These are phyloP conservation scores for Sporobolomyces roseus DNA, from an alignment of 768 basidiomycete species.

Conservation along the genomic window DNA sequence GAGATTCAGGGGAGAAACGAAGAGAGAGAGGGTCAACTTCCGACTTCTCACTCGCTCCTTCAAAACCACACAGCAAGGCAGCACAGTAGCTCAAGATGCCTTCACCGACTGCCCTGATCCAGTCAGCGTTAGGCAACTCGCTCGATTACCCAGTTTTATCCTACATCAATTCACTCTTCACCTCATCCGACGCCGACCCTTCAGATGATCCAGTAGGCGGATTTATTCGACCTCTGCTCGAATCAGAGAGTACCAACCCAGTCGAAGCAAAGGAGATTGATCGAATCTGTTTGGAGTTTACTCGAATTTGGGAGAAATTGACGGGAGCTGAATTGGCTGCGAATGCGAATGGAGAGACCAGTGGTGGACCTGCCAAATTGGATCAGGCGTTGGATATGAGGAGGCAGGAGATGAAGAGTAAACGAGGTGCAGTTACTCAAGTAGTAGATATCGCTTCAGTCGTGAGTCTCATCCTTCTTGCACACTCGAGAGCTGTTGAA, in stretches of 20 bases:
- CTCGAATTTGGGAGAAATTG: conserved; percentile 26
- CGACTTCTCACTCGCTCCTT: not conserved
- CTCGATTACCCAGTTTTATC: conserved; percentile 19
- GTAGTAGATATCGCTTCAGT: conserved; percentile 42
- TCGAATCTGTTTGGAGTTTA: conserved; percentile 28
- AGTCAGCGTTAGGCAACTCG: conserved; percentile 16
- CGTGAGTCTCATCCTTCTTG: conserved; percentile 10
- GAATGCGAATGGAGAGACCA: not conserved
- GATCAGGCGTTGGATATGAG: conserved; percentile 39
- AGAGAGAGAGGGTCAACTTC: not conserved
- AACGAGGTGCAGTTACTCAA: conserved; percentile 34
- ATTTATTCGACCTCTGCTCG: conserved; percentile 40
- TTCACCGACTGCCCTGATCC: conserved; percentile 11
- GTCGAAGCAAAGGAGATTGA: conserved; percentile 28
- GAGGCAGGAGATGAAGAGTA: conserved; percentile 32
- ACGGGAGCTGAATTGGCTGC: conserved; percentile 11
- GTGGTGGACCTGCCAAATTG: conserved; percentile 31
- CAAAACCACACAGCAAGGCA: not conserved
- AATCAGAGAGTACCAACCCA: conserved; percentile 19
- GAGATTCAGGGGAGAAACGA: not conserved
- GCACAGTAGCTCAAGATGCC: not conserved
- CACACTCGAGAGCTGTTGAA: not conserved
- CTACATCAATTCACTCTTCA: conserved; percentile 35
- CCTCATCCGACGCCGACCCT: conserved; percentile 11
- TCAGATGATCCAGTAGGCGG: conserved; percentile 30